Base-by-base conservation (phyloP, 2,329 filamentous ascomycete genomes). In the Diplodia scrobiculata region DNA sequence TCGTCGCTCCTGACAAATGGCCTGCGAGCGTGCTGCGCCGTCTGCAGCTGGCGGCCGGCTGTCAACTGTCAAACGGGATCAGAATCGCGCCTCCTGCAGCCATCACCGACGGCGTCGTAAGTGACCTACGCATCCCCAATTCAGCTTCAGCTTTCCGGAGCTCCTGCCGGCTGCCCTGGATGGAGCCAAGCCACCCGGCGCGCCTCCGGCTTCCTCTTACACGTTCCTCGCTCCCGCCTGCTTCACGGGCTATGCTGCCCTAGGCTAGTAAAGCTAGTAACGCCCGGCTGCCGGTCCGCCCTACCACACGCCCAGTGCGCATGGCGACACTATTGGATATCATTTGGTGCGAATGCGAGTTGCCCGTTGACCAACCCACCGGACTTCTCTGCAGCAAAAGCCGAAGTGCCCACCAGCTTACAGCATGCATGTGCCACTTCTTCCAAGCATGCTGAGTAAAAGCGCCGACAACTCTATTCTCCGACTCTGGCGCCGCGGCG, bases 381-480 rank as follows among this genome's bases (percentile, higher is more conserved):
- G 45, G 41, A 25, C 3, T 9, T 19, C 5, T 32, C 54, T 59
- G 29, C 25, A 50, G 10, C 58, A 48, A 47, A 25, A 62, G 27
- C 58, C 45, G 55, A 21, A 27, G 32, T n/a, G 58, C 25, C 34
- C 27, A 51, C 48, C 45, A 13, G 38, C 14, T 62, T 62, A 19
- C 41, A 47, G 51, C n/a, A 21, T 62, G 58, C 58, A 62, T 62
- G 48, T 50, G 41, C 38, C 45, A n/a, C 54, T 13, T 47, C 21
- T 17, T 60, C 29, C 17, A n/a, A 51, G 58, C 45, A n/a, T n/a
- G 58, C 54, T 17, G 54, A 32, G 13, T 6, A 36, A 62, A 62
- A 21, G 25, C 48, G 29, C 58, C 58, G 45, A 50, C 58, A 50
- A 62, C 58, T 62, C 58, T 50, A 62, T 62, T 62, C 58, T 62